These are phyloP conservation scores for Hypomyces perniciosus DNA, from an alignment of 2,329 filamentous ascomycete species.

Conservation along the genomic window DNA sequence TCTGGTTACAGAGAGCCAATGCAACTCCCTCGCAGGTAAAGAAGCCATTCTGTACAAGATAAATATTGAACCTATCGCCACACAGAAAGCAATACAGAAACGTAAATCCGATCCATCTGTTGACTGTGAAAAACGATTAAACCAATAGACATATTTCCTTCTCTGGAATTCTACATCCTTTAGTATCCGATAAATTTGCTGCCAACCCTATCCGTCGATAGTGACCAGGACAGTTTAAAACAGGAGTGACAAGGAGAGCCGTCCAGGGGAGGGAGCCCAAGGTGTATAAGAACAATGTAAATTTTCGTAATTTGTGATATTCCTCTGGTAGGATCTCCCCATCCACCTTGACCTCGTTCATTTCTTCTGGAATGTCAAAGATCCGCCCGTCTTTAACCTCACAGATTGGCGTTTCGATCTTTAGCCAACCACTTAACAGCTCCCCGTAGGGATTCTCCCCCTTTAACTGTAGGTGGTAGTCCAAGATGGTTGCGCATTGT, in stretches of 20 bases:
- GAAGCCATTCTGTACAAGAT: too few relatives aligned
- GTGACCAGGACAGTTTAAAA: neutral
- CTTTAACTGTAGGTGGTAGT: neutral
- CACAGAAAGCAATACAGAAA: too few relatives aligned
- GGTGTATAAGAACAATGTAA: neutral
- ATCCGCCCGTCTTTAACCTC: neutral
- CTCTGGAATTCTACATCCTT: neutral
- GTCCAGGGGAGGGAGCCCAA: neutral
- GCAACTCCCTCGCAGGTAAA: too few relatives aligned
- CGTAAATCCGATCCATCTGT: too few relatives aligned
- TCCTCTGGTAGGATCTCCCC: neutral
- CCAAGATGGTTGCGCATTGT: neutral
- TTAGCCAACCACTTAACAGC: neutral
- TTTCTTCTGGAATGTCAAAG: neutral
- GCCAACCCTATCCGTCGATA: neutral
- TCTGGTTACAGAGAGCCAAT: too few relatives aligned
- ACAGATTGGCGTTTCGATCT: neutral
- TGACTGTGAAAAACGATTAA: constrained; percentile 20
- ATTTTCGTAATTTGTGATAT: neutral
- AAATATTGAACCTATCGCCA: too few relatives aligned
- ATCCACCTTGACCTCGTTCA: neutral
- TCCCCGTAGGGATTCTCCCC: neutral
- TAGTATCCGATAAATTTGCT: neutral
- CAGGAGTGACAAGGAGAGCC: neutral
- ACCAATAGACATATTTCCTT: neutral